Conservation (phyloP, 2,329 filamentous ascomycete species). For the Colletotrichum agaves region DNA sequence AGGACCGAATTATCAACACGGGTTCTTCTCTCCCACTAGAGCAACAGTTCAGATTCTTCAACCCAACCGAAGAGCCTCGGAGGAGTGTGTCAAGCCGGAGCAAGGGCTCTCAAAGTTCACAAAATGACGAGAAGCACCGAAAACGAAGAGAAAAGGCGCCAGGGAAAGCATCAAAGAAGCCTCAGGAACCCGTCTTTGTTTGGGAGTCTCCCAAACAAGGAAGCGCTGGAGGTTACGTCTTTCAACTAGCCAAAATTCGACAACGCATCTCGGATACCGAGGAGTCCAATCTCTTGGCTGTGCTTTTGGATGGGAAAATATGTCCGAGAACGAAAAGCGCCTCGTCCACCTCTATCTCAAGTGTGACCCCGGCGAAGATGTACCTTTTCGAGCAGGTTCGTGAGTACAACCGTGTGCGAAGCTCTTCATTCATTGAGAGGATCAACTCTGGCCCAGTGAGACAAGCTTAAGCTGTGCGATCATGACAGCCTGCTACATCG, state of each 20-base stretch:
- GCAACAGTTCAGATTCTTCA: conserved; percentile 44
- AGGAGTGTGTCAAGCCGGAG: not conserved
- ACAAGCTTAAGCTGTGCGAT: conserved; percentile 45
- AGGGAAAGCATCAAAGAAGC: not conserved
- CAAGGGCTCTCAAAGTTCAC: not conserved
- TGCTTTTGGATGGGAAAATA: conserved; percentile 3
- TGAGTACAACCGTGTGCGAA: conserved; percentile 45
- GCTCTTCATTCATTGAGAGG: conserved; percentile 42
- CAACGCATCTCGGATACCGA: not conserved
- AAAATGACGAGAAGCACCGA: not conserved
- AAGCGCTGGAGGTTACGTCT: not conserved
- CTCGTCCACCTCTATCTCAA: conserved; percentile 45
- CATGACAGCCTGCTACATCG: conserved; percentile 45
- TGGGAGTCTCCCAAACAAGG: not conserved
- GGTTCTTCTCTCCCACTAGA: conserved; percentile 32
- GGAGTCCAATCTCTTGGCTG: not conserved
- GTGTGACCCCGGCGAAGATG: conserved; percentile 43
- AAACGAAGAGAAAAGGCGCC: not conserved
- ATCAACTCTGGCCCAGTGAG: conserved; percentile 41
- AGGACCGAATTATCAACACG: conserved; percentile 8
- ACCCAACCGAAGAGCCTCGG: conserved; percentile 33
- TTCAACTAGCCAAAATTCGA: not conserved
- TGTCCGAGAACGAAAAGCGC: conserved; percentile 41
- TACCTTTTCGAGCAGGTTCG: conserved; percentile 48
- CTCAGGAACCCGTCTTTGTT: not conserved